phyloP scores from a whole-genome alignment of 306 rosid genomes.

The Prosopis cineraria region DNA sequence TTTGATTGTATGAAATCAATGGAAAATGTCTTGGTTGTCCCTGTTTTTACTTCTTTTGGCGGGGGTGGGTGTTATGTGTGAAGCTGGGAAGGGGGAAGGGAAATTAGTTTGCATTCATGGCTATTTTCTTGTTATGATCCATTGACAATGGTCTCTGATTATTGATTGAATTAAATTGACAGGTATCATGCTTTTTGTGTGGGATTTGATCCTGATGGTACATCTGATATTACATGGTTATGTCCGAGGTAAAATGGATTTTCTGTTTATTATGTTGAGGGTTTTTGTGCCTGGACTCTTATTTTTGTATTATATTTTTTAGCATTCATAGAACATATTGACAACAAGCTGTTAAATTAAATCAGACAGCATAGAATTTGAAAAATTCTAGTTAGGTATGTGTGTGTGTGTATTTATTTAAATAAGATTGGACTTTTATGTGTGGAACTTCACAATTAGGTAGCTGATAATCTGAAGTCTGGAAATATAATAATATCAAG shows the following conservation, averaged over 20 bases:
- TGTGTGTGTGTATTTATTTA: conserved; percentile 3
- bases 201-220: conserved; percentile 83
- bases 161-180: conserved; percentile 37
- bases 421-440: conserved; percentile 4
- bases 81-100: not conserved
- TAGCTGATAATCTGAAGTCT: conserved; percentile 25
- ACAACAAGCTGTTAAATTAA: conserved; percentile 23
- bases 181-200: conserved; percentile 99
- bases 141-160: conserved; percentile 30
- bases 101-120: conserved; percentile 27
- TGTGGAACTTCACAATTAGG: conserved; percentile 1
- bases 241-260: conserved; percentile 82
- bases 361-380: not conserved
- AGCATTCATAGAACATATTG: conserved; percentile 25
- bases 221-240: conserved; percentile 86
- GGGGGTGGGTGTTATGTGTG: not conserved
- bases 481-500: conserved; percentile 13
- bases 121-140: conserved; percentile 5
- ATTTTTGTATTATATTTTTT: not conserved
- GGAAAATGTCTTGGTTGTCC: not conserved
- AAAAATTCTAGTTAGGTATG: conserved; percentile 24
- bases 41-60: too few relatives aligned
- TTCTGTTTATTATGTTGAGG: conserved; percentile 27
- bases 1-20: not conserved
- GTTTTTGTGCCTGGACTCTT: conserved; percentile 15